Evolutionary conservation across 2,329 filamentous ascomycete genomes (phyloP).

Genomic region (Trichoderma sp.): DNA sequence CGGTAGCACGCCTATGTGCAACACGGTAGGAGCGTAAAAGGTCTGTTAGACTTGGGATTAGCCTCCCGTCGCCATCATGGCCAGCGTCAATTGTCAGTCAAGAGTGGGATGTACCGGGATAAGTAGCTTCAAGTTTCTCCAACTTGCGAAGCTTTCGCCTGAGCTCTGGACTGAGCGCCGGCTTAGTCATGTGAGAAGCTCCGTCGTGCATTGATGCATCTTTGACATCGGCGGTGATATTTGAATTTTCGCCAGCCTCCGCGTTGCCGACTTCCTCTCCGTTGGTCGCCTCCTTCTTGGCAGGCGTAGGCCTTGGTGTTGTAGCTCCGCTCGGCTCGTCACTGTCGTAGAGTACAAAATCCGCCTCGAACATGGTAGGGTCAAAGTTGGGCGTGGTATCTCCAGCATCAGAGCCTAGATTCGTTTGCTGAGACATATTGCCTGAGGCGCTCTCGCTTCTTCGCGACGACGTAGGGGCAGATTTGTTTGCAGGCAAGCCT

Average conservation of each 20-base stretch:
- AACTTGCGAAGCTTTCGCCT: slow-evolving; percentile 74
- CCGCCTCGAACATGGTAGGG: slow-evolving; percentile 81
- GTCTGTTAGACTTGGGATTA: slow-evolving; percentile 48
- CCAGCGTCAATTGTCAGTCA: neutral
- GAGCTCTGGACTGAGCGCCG: slow-evolving; percentile 70
- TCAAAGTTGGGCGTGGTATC: slow-evolving; percentile 59
- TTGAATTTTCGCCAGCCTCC: slow-evolving; percentile 26
- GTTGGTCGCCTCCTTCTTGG: slow-evolving; percentile 33
- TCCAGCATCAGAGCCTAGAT: slow-evolving; percentile 38
- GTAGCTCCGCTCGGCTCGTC: slow-evolving; percentile 61
- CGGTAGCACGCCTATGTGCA: slow-evolving; percentile 79
- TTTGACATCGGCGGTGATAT: slow-evolving; percentile 23
- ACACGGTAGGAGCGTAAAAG: slow-evolving; percentile 87
- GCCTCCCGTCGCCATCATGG: neutral
- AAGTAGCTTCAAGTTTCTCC: slow-evolving; percentile 85
- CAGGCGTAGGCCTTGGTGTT: slow-evolving; percentile 50
- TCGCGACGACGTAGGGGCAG: slow-evolving; percentile 37
- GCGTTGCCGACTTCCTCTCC: slow-evolving; percentile 20
- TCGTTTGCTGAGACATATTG: slow-evolving; percentile 39
- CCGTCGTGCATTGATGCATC: slow-evolving; percentile 21
- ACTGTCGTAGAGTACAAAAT: slow-evolving; percentile 83
- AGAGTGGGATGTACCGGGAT: slow-evolving; percentile 61
- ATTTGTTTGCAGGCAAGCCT: slow-evolving; percentile 41
- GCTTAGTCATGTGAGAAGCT: neutral
- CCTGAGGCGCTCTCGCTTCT: slow-evolving; percentile 38